phyloP scores from a whole-genome alignment of 495 filamentous ascomycete species.

The Hypoxylon fuscum region DNA sequence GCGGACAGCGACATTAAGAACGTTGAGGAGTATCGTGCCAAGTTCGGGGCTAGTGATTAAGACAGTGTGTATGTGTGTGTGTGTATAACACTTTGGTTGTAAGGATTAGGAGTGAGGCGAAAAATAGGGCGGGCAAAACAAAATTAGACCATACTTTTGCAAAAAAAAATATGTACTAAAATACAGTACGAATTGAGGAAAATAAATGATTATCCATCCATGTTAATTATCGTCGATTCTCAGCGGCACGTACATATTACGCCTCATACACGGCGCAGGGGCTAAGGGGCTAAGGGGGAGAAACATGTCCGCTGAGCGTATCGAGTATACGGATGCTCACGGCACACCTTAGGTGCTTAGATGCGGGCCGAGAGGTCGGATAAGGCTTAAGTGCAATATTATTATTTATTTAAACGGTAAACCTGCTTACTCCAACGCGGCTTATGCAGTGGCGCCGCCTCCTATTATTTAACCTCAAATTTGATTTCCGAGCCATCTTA shows the following conservation, averaged over 20 bases:
- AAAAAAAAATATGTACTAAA: not conserved
- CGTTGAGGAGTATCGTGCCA: slow-evolving; percentile 79
- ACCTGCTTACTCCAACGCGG: slow-evolving; percentile 11
- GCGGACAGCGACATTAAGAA: slow-evolving; percentile 70
- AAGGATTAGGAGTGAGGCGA: not conserved
- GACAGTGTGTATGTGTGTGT: not conserved
- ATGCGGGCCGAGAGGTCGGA: not conserved
- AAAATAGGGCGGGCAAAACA: not conserved
- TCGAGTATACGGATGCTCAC: too few relatives aligned
- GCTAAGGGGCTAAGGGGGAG: too few relatives aligned
- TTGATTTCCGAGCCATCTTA: slow-evolving; percentile 3
- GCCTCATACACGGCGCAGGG: too few relatives aligned
- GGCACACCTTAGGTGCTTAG: too few relatives aligned
- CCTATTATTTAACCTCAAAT: slow-evolving; percentile 18
- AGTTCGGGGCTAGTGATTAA: slow-evolving; percentile 73
- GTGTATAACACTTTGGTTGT: not conserved
- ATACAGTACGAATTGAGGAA: not conserved
- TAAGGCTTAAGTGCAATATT: slow-evolving; percentile 9
- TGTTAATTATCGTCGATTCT: too few relatives aligned
- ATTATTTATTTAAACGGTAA: slow-evolving; percentile 4
- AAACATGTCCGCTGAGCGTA: too few relatives aligned
- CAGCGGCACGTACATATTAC: too few relatives aligned
- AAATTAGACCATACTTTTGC: not conserved
- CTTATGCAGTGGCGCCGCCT: slow-evolving; percentile 20
- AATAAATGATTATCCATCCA: too few relatives aligned